Percentiles rank a stretch among this genome's conserved stretches.
These are phyloP conservation scores for Diplotaxis tenuifolia DNA, from an alignment of 345 rosid species.

Conservation along the genomic window DNA sequence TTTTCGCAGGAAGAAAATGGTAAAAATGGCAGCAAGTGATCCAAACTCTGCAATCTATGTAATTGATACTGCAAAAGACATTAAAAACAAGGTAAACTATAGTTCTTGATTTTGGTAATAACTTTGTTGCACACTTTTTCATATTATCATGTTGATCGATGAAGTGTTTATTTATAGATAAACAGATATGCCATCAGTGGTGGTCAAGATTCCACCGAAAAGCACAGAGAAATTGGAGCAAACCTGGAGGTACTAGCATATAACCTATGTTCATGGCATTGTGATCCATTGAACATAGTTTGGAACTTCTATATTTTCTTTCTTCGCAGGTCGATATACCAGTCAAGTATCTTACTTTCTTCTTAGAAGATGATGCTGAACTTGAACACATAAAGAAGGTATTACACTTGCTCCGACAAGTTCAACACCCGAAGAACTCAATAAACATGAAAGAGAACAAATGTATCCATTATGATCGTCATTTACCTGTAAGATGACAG, in stretches of 20 bases:
- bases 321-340: constrained; percentile 76
- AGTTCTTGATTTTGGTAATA: no score
- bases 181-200: constrained; percentile 82
- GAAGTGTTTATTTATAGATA: constrained; percentile 46
- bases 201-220: constrained; percentile 71
- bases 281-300: background rate
- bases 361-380: constrained; percentile 79
- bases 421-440: no score
- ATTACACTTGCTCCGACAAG: background rate
- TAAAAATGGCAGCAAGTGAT: constrained; percentile 97
- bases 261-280: background rate
- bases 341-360: constrained; percentile 71
- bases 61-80: constrained; percentile 77
- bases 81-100: constrained; percentile 63
- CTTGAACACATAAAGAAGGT: constrained; percentile 82
- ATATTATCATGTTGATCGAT: no score
- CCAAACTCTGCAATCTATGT: constrained; percentile 94
- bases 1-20: constrained; percentile 83
- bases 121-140: no score
- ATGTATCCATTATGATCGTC: background rate
- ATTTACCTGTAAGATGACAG: background rate
- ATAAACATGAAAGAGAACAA: background rate
- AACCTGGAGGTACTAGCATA: constrained; percentile 70
- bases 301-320: background rate
- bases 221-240: constrained; percentile 72